Base-by-base conservation (phyloP, 2,329 filamentous ascomycete species). In the Colletotrichum eleusines region DNA sequence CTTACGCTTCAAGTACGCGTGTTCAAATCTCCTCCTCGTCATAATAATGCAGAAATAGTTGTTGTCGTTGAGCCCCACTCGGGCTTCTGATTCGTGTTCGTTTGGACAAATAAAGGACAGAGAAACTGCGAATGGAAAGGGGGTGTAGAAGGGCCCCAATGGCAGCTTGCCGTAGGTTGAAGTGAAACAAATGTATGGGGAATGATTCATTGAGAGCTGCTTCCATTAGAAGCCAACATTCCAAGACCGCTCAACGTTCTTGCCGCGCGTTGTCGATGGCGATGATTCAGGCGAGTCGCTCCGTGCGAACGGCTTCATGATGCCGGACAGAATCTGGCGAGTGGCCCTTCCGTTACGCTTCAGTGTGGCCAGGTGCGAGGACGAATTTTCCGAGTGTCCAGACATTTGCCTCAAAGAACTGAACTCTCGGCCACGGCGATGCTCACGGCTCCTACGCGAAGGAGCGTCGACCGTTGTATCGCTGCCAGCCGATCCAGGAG, bases 241-340 rank as follows among this genome's bases (percentile, higher is more conserved):
- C 70, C 70, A 70, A 14, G 44, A 42, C 33, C 71, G 58, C 46
- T 73, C 72, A 40, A 68, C 28, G 51, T 64, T 71, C 42, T 73
- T 73, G 58, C 63, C 53, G 23, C 71, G 63, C 6, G 66, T 42
- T 14, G 62, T 26, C 26, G 72, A 60, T 11, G 72, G 71, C 26
- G 72, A 70, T 9, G 75, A 74, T n/a, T 83, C 82, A 0, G 82
- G 81, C 48, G 82, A 83, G 63, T 83, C 81, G 31, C 80, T 78
- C 35, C 82, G 76, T 1, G 77, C 79, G 5, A 82, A 82, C 51
- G 84, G 84, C 53, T 81, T 79, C 78, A 84, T 84, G 73, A 84
- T 83, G 51, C 83, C 83, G 53, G 79, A 83, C 18, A 84, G 74
- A 9, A 84, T 80, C 6, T 80, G 83, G 61, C 83, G 77, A 11